Base-by-base conservation (phyloP, 148 eudicot genomes). In the Dianthus caryophyllus region DNA sequence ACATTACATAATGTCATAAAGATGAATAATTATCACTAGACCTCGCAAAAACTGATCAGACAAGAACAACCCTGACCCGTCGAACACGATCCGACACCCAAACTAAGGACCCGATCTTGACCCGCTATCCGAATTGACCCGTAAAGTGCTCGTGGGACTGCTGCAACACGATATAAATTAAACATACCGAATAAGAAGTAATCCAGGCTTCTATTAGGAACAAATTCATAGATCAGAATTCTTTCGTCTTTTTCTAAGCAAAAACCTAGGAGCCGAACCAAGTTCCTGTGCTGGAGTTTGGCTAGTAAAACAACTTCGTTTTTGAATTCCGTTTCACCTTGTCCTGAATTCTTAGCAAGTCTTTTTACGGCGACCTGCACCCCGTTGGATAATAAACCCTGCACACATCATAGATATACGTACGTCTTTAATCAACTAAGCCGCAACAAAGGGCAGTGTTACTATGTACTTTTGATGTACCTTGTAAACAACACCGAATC, bases 211-310 rank as follows among this genome's bases (percentile, higher is more conserved):
- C 41, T 72, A 66, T 84, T 84, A 11, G 79, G 75, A 29, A 81
- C 48, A 55, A 59, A 84, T 62, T 84, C 87, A 60, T 84, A 84
- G 15, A 84, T 66, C 60, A 84, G 57, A n/a, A 81, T 65, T 65
- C 73, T 78, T 70, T 84, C 87, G 21, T 74, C 75, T 29, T 61
- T 60, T 46, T 65, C 76, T 17, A 78, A 62, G 76, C 87, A 78
- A 27, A 81, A 84, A 15, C 87, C 87, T 2, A 76, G 12, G 20
- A 84, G 74, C 60, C 84, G 76, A 2, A 76, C 84, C 36, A 84
- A 52, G 71, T 84, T 81, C n/a, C 79, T 72, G 46, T 84, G 87
- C 21, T 79, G 85, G 26, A 84, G 82, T 71, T 78, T 81, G 25
- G 81, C 84, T 46, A 84, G 67, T 60, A 84, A 58, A 10, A 74